Conservation (phyloP, 305 asterid species). For the Ajuga reptans region DNA sequence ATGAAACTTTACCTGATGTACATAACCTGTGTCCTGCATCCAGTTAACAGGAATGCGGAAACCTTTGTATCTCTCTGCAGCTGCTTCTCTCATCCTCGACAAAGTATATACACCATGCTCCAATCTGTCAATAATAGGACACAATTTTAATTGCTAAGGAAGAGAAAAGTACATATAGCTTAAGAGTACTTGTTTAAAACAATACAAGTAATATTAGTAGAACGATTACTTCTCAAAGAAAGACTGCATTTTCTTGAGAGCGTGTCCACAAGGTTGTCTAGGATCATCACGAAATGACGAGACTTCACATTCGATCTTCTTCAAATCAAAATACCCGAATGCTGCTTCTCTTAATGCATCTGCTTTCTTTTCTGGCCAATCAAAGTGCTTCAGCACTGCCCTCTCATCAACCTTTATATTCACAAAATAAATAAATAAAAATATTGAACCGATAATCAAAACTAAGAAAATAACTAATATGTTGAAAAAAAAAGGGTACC, state of each 20-base stretch:
- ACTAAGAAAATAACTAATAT: background rate
- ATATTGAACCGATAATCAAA: background rate
- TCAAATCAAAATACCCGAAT: conserved; percentile 82
- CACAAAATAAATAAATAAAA: background rate
- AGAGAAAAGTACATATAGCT: background rate
- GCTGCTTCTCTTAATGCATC: conserved; percentile 97
- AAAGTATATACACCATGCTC: conserved; percentile 85
- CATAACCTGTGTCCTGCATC: conserved; percentile 88
- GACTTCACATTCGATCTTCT: conserved; percentile 72
- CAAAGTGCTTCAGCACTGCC: conserved; percentile 89
- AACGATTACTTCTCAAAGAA: conserved; percentile 64
- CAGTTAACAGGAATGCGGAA: conserved; percentile 69
- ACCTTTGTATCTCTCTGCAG: conserved; percentile 61
- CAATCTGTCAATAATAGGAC: conserved; percentile 41
- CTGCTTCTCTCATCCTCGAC: conserved; percentile 87
- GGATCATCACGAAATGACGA: conserved; percentile 66
- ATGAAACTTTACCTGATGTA: conserved; percentile 53
- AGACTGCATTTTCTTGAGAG: conserved; percentile 89
- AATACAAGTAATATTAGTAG: background rate
- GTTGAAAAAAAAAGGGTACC: conserved; percentile 30
- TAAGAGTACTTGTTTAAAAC: background rate
- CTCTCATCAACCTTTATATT: conserved; percentile 79
- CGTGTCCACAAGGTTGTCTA: conserved; percentile 62
- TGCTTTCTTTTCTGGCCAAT: conserved; percentile 95
- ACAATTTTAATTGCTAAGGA: background rate